A percentile compares a stretch with the other conserved stretches of the same genome.
phyloP scores from a whole-genome alignment of 345 rosid species.

The Schrenkiella parvula region DNA sequence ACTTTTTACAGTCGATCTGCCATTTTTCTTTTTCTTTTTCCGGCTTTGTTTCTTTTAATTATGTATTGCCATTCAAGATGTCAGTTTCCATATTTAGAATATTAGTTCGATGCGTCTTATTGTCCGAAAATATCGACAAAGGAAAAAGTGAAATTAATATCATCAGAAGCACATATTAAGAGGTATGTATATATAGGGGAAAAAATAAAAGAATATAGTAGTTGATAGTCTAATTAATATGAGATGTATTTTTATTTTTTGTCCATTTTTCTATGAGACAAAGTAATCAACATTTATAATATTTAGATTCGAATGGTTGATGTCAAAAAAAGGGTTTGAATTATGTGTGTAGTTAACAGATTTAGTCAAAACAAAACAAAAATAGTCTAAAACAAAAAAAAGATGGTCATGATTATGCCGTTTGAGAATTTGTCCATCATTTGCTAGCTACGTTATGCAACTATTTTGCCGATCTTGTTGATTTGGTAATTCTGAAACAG shows the following conservation, averaged over 20 bases:
- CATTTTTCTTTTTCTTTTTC: slow-evolving; percentile 16
- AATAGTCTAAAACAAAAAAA: no score
- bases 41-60: slow-evolving; percentile 31
- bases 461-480: background rate
- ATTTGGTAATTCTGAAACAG: background rate
- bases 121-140: background rate
- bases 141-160: background rate
- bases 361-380: no score
- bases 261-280: background rate
- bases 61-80: slow-evolving; percentile 36
- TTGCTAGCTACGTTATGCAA: no score
- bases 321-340: background rate
- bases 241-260: background rate
- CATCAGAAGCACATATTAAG: background rate
- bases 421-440: no score
- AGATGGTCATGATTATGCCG: no score
- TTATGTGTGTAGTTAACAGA: background rate
- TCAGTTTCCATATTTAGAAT: slow-evolving; percentile 37
- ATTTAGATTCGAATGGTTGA: background rate
- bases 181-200: background rate
- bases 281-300: background rate
- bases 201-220: background rate
- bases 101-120: slow-evolving; percentile 29
- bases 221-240: background rate
- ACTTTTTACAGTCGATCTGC: slow-evolving; percentile 33